phyloP scores from a whole-genome alignment of 345 rosid genomes.

The Noccaea bulbosa region DNA sequence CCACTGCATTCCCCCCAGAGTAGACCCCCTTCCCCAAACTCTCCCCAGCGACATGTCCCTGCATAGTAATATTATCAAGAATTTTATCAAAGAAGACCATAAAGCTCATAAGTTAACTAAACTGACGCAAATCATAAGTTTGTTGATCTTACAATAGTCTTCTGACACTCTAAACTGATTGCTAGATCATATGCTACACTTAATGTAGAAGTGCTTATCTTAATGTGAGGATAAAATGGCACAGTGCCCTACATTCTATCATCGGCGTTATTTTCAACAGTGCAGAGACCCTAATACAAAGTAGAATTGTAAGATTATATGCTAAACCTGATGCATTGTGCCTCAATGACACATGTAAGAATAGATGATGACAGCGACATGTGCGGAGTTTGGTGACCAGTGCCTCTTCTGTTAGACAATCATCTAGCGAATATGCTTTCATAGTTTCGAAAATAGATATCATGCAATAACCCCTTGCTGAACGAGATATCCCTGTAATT shows the following conservation, averaged over 20 bases:
- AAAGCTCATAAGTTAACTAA: slow-evolving; percentile 7
- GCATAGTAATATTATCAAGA: slow-evolving; percentile 15
- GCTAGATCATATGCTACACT: slow-evolving; percentile 6
- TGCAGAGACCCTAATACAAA: neutral
- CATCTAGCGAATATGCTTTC: slow-evolving; percentile 91
- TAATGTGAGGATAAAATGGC: too few relatives aligned
- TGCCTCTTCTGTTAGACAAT: slow-evolving; percentile 95
- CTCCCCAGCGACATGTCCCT: slow-evolving; percentile 99
- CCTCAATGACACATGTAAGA: slow-evolving; percentile 78
- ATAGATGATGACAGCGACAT: slow-evolving; percentile 83
- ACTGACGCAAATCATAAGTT: slow-evolving; percentile 1
- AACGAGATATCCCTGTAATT: slow-evolving; percentile 74
- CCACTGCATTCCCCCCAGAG: slow-evolving; percentile 93
- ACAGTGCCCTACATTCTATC: too few relatives aligned
- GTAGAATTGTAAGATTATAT: neutral
- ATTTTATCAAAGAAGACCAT: slow-evolving; percentile 1
- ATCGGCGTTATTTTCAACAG: neutral
- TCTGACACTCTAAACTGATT: neutral
- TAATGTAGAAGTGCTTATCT: neutral
- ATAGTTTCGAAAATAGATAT: slow-evolving; percentile 78
- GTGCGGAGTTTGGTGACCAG: slow-evolving; percentile 89
- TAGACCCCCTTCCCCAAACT: slow-evolving; percentile 91
- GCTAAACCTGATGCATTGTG: slow-evolving; percentile 79
- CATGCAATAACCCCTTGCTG: slow-evolving; percentile 91
- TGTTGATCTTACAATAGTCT: neutral